Conservation (phyloP, 202 grass and related monocot species). For the Zizania palustris region DNA sequence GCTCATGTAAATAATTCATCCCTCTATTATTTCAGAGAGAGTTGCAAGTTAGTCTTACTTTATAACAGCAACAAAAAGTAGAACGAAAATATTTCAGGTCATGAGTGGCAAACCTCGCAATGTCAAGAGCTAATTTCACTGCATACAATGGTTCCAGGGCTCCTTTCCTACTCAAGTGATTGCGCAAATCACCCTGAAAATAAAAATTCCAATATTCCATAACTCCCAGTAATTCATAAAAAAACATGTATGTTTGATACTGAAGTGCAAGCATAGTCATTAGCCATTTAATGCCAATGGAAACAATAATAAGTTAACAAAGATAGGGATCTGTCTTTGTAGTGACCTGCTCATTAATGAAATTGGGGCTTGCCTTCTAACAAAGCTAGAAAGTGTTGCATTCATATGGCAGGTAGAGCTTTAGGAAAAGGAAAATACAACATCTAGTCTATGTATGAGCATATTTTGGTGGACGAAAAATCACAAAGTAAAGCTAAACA, state of each 20-base stretch:
- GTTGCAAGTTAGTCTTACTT: slow-evolving; percentile 6
- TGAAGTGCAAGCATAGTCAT: background rate
- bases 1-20: slow-evolving; percentile 97
- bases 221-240: background rate
- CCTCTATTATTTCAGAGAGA: slow-evolving; percentile 67
- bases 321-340: background rate
- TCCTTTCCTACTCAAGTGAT: slow-evolving; percentile 64
- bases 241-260: slow-evolving; percentile 18
- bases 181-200: slow-evolving; percentile 83
- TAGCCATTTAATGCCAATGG: background rate
- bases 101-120: slow-evolving; percentile 73
- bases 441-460: background rate
- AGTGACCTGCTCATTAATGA: background rate
- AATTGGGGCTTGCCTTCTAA: background rate
- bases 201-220: slow-evolving; percentile 23
- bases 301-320: background rate
- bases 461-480: slow-evolving; percentile 5
- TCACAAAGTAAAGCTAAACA: background rate
- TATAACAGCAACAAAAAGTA: slow-evolving; percentile 36
- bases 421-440: background rate
- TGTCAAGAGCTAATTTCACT: slow-evolving; percentile 91
- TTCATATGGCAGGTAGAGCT: slow-evolving; percentile 15
- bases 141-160: slow-evolving; percentile 61
- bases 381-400: slow-evolving; percentile 16
- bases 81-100: slow-evolving; percentile 3